Percentiles rank a stretch among this genome's conserved stretches.
Conservation (phyloP, 169 alveolate genomes). For the Plasmodium knowlesi region DNA sequence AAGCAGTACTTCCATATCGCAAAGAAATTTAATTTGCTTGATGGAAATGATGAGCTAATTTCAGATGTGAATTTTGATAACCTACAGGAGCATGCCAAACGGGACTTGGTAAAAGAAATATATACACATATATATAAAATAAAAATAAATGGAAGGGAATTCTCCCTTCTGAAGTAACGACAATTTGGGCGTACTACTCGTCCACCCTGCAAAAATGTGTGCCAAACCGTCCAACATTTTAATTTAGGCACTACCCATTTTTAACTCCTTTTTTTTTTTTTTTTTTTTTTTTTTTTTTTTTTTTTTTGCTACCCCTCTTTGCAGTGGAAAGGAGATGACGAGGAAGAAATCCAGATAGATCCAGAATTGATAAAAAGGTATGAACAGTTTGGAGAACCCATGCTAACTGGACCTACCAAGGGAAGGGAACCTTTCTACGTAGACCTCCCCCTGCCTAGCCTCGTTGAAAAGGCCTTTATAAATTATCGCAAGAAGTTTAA, state of each 20-base stretch:
- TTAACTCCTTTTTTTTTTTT: neutral
- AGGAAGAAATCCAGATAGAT: slow-evolving; percentile 47
- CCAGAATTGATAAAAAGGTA: slow-evolving; percentile 31
- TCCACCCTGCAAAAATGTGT: neutral
- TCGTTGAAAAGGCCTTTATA: slow-evolving; percentile 50
- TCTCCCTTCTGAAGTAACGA: neutral
- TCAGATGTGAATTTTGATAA: slow-evolving; percentile 1
- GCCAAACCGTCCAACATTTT: neutral
- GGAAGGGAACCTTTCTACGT: slow-evolving; percentile 76
- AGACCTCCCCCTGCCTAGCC: slow-evolving; percentile 64
- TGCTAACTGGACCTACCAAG: slow-evolving; percentile 47
- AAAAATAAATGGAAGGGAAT: neutral
- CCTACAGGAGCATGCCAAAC: neutral
- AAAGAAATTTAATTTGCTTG: slow-evolving; percentile 79
- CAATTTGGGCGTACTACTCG: neutral
- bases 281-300: neutral
- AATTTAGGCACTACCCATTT: neutral
- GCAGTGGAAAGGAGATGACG: slow-evolving; percentile 65
- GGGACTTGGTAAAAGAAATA: neutral
- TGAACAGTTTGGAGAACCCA: slow-evolving; percentile 47
- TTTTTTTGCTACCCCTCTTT: neutral
- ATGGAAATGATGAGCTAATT: slow-evolving; percentile 79
- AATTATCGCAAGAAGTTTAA: slow-evolving; percentile 70
- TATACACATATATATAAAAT: no score
- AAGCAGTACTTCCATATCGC: slow-evolving; percentile 82